Base-by-base conservation (phyloP, 371 early-diverging fungal species). In the Saksenaea oblongispora region DNA sequence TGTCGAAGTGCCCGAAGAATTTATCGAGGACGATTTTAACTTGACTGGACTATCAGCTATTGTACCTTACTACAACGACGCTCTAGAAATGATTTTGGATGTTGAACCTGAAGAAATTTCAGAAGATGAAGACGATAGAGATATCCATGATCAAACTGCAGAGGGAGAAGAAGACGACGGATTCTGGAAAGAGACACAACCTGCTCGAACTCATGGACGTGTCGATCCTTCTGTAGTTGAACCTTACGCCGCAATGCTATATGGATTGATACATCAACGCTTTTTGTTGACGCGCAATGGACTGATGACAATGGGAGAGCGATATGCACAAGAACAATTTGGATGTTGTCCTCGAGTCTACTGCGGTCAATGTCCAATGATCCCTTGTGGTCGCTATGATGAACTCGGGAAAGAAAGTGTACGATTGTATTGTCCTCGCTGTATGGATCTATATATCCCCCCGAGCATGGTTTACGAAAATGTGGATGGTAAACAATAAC, bases 11-110 rank as follows among this genome's bases (percentile, higher is more conserved):
- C 92, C 93, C 56, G 91, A 91, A 59, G 92, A 93, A 24, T 95
- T 91, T 68, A 93, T 94, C 55, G 87, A 89, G 54, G 98, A 98
- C 78, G 89, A 92, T 56, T 98, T 98, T 71, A 97, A 98, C 77
- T 74, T 97, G 39, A 90, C 92, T 18, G 97, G 97, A 10, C 76
- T 98, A 54, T 87, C 86, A 57, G 82, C 87, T 18, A 84, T 89
- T 41, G 90, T 97, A 0, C 87, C 89, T 11, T 89, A 92, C 77
- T 96, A 93, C 72, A 82, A 87, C 37, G 87, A 89, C 42, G 93
- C 93, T 0, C 82, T 93, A 64, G 90, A 91, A 57, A 87, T 90
- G 78, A 95, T 98, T 59, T 78, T 93, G 62, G 95, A 95, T 76
- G 76, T 90, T 18, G 95, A 93, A 67, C 84, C 88, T 31, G 90